Evolutionary conservation across 441 rosid species (phyloP).

Genomic region (Aquilaria agallochum): DNA sequence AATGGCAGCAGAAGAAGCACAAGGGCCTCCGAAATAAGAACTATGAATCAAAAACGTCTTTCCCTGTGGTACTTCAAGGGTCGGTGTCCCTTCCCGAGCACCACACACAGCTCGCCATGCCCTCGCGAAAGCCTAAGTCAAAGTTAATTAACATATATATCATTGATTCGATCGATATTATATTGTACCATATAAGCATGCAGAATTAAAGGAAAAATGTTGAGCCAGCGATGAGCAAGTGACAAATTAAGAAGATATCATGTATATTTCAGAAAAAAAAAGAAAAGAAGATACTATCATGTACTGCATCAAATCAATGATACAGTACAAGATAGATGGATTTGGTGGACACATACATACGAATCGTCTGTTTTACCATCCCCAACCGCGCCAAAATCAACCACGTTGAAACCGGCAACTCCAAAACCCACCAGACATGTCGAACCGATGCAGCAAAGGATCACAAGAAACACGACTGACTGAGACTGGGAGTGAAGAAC

Average conservation of each 20-base stretch:
- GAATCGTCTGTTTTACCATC: constrained; percentile 27
- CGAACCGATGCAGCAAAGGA: constrained; percentile 3
- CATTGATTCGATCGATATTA: too few species aligned
- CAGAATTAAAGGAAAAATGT: too few species aligned
- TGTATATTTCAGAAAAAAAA: too few species aligned
- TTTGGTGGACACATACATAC: constrained; percentile 4
- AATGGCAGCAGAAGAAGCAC: constrained; percentile 11
- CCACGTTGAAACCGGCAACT: constrained; percentile 10
- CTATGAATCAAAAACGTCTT: constrained; percentile 19
- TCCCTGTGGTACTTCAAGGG: constrained; percentile 16
- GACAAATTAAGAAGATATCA: too few species aligned
- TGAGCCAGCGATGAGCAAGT: too few species aligned
- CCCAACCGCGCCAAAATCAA: constrained; percentile 25
- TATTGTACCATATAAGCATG: too few species aligned
- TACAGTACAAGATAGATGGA: too few species aligned
- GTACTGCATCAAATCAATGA: too few species aligned
- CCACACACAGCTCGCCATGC: constrained; percentile 34
- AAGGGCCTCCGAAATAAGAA: constrained; percentile 30
- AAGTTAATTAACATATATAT: neutral
- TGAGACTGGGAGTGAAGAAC: too few species aligned
- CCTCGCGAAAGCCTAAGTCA: constrained; percentile 20
- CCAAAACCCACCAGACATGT: constrained; percentile 1
- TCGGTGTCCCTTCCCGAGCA: constrained; percentile 6
- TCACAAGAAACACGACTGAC: neutral
- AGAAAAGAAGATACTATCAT: too few species aligned